Percentiles rank a stretch among this genome's conserved stretches.
These are phyloP conservation scores for Dipteronia sinensis DNA, from an alignment of 345 rosid genomes.

Conservation along the genomic window DNA sequence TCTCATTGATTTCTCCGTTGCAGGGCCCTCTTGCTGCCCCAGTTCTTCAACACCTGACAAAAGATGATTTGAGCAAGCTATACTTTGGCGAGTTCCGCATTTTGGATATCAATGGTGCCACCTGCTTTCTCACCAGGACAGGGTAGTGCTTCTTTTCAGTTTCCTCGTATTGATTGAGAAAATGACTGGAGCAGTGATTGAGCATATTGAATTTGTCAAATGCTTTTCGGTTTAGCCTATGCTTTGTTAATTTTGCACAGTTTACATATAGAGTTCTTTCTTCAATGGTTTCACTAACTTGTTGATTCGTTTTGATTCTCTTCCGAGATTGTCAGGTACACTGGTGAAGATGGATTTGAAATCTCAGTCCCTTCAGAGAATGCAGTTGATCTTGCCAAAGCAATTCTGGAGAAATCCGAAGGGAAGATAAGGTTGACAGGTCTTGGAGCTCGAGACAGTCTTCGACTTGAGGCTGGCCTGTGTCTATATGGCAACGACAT, in stretches of 20 bases:
- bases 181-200: neutral
- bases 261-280: neutral
- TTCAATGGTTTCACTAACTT: neutral
- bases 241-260: neutral
- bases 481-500: constrained; percentile 94
- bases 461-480: constrained; percentile 92
- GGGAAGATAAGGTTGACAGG: constrained; percentile 92
- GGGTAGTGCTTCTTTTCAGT: constrained; percentile 55
- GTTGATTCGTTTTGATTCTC: constrained; percentile 1
- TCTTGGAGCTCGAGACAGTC: constrained; percentile 94
- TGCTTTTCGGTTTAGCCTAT: neutral
- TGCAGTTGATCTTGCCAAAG: constrained; percentile 86
- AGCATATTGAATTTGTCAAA: neutral
- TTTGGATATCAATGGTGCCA: constrained; percentile 74
- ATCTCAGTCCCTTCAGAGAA: constrained; percentile 89
- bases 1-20: constrained; percentile 17
- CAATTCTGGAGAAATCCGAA: constrained; percentile 89
- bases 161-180: neutral
- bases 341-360: constrained; percentile 99
- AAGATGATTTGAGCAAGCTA: constrained; percentile 87
- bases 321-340: constrained; percentile 55
- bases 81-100: constrained; percentile 91
- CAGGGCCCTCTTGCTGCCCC: constrained; percentile 98
- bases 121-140: constrained; percentile 91
- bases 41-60: constrained; percentile 82